Conservation (phyloP, 257 asterid genomes). For the Coffea canephora region DNA sequence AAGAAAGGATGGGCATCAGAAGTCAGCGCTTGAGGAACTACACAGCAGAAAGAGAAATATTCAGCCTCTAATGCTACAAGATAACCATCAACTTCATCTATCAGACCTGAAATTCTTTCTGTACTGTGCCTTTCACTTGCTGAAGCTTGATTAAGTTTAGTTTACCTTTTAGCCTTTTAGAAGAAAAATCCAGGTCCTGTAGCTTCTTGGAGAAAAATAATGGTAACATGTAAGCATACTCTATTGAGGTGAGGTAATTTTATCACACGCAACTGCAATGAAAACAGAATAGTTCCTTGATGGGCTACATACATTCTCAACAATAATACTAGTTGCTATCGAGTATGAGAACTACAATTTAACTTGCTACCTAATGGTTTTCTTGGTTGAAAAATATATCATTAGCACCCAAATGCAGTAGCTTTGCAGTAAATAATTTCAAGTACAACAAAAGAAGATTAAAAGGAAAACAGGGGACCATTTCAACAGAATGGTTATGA, state of each 20-base stretch:
- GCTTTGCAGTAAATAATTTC: background rate
- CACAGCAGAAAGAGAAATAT: background rate
- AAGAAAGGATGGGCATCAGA: slow-evolving; percentile 92
- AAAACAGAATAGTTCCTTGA: background rate
- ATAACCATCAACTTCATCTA: background rate
- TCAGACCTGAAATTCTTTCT: background rate
- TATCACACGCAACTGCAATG: background rate
- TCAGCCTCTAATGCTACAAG: background rate
- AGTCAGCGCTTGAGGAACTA: slow-evolving; percentile 36
- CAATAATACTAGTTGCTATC: background rate
- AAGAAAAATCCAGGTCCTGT: background rate
- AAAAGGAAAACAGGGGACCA: background rate
- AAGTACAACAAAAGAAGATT: background rate
- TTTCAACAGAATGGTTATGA: background rate
- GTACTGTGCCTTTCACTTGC: background rate
- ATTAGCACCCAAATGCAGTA: background rate
- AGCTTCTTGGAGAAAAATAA: background rate
- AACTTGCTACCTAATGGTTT: background rate
- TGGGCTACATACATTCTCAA: background rate
- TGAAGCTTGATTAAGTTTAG: background rate
- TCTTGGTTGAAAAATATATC: background rate
- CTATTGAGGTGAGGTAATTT: background rate
- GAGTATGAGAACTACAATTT: background rate
- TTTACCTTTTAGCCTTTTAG: background rate
- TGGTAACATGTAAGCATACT: background rate